Percentiles rank a stretch among this genome's conserved stretches.
Conservation (phyloP, 2,329 filamentous ascomycete species). For the Bipolaris cookei region DNA sequence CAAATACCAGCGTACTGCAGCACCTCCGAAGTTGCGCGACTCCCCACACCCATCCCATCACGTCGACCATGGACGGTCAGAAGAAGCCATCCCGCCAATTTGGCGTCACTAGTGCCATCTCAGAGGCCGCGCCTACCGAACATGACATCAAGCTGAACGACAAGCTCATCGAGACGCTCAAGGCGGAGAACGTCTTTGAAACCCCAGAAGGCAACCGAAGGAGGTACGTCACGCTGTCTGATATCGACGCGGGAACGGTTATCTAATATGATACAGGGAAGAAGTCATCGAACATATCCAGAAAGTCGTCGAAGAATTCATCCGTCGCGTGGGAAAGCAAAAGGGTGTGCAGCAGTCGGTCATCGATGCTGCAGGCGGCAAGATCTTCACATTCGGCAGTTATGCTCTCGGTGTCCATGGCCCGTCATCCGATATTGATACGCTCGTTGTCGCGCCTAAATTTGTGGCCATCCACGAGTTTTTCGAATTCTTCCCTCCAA, state of each 20-base stretch:
- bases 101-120: constrained; percentile 87
- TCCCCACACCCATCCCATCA: constrained; percentile 10
- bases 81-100: constrained; percentile 49
- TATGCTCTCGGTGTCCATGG: constrained; percentile 93
- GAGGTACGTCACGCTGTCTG: constrained; percentile 64
- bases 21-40: constrained; percentile 29
- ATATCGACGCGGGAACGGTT: not conserved
- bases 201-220: constrained; percentile 80
- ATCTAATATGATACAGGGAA: constrained; percentile 58
- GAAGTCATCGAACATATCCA: constrained; percentile 79
- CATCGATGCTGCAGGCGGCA: constrained; percentile 83
- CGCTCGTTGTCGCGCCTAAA: constrained; percentile 87
- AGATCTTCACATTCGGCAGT: constrained; percentile 95
- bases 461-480: constrained; percentile 90
- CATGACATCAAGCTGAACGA: constrained; percentile 79
- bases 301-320: constrained; percentile 82
- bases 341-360: constrained; percentile 77
- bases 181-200: constrained; percentile 91
- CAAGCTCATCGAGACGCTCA: constrained; percentile 81
- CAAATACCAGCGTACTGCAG: constrained; percentile 26
- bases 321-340: constrained; percentile 76
- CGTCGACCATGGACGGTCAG: constrained; percentile 41
- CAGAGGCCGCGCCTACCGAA: constrained; percentile 74
- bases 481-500: constrained; percentile 83
- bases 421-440: constrained; percentile 96